These are phyloP conservation scores for Colletotrichum sp. DNA, from an alignment of 2,329 filamentous ascomycete genomes.

Conservation along the genomic window DNA sequence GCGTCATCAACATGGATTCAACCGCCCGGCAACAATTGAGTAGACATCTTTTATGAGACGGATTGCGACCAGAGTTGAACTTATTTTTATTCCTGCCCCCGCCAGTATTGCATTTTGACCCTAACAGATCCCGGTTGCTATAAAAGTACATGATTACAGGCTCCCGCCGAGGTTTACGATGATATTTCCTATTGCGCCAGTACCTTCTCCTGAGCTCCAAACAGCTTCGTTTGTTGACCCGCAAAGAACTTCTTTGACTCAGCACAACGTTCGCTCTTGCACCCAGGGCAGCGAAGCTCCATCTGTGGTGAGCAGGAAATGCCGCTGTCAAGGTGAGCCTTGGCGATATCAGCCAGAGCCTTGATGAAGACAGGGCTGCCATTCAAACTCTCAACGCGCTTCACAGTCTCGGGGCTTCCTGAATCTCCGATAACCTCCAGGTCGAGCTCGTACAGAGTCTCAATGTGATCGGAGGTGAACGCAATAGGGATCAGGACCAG, in stretches of 20 bases:
- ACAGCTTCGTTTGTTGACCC: constrained; percentile 28
- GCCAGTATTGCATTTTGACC: not conserved
- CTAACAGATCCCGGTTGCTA: not conserved
- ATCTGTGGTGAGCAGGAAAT: constrained; percentile 79
- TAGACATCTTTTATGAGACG: not conserved
- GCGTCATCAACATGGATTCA: constrained; percentile 12
- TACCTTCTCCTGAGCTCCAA: not conserved
- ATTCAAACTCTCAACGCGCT: constrained; percentile 91
- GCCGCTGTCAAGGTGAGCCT: constrained; percentile 75
- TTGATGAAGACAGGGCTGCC: constrained; percentile 89
- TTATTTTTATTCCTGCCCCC: not conserved
- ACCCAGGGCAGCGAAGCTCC: constrained; percentile 89
- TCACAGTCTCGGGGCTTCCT: constrained; percentile 78
- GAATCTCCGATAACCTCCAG: constrained; percentile 93
- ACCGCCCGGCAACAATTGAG: not conserved
- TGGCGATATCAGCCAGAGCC: constrained; percentile 86
- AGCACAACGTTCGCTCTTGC: constrained; percentile 85
- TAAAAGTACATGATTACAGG: constrained; percentile 12
- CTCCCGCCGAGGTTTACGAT: not conserved
- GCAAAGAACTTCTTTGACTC: constrained; percentile 77
- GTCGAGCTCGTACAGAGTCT: constrained; percentile 94
- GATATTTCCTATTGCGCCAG: not conserved
- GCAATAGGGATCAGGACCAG: constrained; percentile 92
- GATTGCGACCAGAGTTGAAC: not conserved
- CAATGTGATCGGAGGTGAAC: constrained; percentile 99